Evolutionary conservation across 495 filamentous ascomycete species (phyloP).

Genomic region (Neurospora terricola): DNA sequence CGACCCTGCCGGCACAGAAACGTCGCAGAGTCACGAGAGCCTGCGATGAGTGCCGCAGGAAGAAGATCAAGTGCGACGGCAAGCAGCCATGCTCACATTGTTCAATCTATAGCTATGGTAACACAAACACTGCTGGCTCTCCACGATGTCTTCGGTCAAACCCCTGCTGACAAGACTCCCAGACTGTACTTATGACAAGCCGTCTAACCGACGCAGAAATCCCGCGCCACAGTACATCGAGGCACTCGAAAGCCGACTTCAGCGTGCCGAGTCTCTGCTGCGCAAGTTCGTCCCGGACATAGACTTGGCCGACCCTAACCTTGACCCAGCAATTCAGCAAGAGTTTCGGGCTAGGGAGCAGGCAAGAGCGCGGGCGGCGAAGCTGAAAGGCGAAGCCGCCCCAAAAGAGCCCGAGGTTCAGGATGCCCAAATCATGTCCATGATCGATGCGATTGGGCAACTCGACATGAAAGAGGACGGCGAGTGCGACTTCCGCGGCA

Average conservation of each 20-base stretch:
- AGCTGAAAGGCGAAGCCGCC: conserved; percentile 20
- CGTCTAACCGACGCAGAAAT: conserved; percentile 89
- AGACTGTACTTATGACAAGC: conserved; percentile 99
- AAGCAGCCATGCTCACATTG: conserved; percentile 98
- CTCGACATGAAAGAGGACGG: conserved; percentile 87
- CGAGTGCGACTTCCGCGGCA: conserved; percentile 90
- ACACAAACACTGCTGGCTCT: conserved; percentile 16
- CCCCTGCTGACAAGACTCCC: conserved; percentile 24
- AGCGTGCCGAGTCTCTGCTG: conserved; percentile 74
- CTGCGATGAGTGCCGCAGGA: conserved; percentile 91
- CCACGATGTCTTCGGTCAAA: neutral
- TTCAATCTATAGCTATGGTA: conserved; percentile 97
- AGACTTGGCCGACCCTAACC: conserved; percentile 70
- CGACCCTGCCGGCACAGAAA: conserved; percentile 63
- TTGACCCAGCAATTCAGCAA: conserved; percentile 59
- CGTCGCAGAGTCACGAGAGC: conserved; percentile 80
- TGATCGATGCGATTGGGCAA: conserved; percentile 85
- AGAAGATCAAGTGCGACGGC: conserved; percentile 98
- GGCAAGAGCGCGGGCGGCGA: conserved; percentile 26
- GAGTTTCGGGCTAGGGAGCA: conserved; percentile 41
- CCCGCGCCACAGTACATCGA: conserved; percentile 94
- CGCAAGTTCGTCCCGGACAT: conserved; percentile 74
- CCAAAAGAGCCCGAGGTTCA: conserved; percentile 28
- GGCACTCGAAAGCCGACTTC: conserved; percentile 72
- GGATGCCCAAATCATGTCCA: conserved; percentile 80